Conservation (phyloP, 78 protist species). For the Salpingoeca rosetta region DNA sequence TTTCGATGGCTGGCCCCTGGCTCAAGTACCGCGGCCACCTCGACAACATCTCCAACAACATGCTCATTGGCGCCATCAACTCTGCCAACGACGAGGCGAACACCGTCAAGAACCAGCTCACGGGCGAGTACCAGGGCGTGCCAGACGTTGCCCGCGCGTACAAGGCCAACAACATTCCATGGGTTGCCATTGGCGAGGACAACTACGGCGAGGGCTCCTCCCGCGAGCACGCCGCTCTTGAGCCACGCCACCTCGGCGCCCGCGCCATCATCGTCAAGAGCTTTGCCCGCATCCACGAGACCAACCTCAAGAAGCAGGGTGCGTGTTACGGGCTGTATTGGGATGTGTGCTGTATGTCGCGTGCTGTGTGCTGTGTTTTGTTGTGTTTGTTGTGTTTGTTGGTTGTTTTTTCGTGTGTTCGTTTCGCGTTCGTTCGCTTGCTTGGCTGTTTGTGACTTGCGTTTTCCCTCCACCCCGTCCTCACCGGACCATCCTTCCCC, state of each 20-base stretch:
- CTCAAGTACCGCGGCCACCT: constrained; percentile 91
- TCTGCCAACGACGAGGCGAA: constrained; percentile 73
- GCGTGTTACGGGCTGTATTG: no score
- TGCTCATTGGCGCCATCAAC: constrained; percentile 85
- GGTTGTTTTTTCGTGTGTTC: background rate
- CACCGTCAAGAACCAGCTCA: constrained; percentile 70
- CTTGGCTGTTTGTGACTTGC: background rate
- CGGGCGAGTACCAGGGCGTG: constrained; percentile 58
- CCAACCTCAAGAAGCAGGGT: constrained; percentile 92
- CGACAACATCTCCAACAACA: constrained; percentile 89
- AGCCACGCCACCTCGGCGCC: constrained; percentile 89
- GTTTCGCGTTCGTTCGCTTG: background rate
- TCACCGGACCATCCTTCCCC: no score
- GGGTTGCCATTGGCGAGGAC: constrained; percentile 90
- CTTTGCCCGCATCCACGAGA: constrained; percentile 94
- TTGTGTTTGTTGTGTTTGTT: no score
- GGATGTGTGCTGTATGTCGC: no score
- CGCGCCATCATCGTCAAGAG: constrained; percentile 77
- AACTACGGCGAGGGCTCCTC: constrained; percentile 91
- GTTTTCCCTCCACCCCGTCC: no score
- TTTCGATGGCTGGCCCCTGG: constrained; percentile 93
- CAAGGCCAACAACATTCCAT: constrained; percentile 66
- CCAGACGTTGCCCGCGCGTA: constrained; percentile 78
- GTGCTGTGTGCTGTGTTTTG: no score
- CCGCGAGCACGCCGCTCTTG: constrained; percentile 94